A percentile compares a stretch with the other conserved stretches of the same genome.
These are phyloP conservation scores for Paxillus involutus DNA, from an alignment of 768 basidiomycete genomes.

Conservation along the genomic window DNA sequence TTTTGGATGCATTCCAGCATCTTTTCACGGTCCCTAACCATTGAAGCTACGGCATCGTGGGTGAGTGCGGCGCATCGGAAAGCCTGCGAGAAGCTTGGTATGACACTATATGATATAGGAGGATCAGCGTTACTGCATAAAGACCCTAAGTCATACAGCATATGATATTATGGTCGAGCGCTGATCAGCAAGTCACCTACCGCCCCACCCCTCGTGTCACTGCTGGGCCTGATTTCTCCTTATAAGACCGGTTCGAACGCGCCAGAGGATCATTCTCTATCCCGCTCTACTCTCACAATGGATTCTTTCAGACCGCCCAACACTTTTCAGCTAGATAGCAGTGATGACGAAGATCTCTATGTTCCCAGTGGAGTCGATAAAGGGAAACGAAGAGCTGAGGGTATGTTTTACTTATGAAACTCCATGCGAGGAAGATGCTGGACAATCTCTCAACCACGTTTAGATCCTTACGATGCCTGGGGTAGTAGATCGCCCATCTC, in stretches of 20 bases:
- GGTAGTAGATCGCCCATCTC: not conserved
- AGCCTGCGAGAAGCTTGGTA: too few species aligned
- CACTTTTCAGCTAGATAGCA: not conserved
- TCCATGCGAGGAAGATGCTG: not conserved
- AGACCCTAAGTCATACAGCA: too few species aligned
- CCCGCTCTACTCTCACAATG: not conserved
- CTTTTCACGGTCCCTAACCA: too few species aligned
- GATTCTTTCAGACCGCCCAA: not conserved
- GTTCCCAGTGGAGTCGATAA: not conserved
- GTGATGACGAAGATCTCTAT: not conserved
- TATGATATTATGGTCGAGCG: too few species aligned
- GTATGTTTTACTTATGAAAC: not conserved
- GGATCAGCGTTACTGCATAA: too few species aligned
- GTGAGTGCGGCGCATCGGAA: too few species aligned
- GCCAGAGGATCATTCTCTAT: not conserved
- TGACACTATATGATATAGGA: too few species aligned
- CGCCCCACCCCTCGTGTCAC: too few species aligned
- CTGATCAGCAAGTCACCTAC: too few species aligned
- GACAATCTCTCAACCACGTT: not conserved
- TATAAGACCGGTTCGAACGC: not conserved
- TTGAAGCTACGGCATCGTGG: too few species aligned
- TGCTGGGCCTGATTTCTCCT: too few species aligned
- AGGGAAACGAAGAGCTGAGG: not conserved
- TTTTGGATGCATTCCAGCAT: too few species aligned
- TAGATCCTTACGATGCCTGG: not conserved